Evolutionary conservation across 805 yeast species (phyloP).

Genomic region (Nadsonia fulvescens): DNA sequence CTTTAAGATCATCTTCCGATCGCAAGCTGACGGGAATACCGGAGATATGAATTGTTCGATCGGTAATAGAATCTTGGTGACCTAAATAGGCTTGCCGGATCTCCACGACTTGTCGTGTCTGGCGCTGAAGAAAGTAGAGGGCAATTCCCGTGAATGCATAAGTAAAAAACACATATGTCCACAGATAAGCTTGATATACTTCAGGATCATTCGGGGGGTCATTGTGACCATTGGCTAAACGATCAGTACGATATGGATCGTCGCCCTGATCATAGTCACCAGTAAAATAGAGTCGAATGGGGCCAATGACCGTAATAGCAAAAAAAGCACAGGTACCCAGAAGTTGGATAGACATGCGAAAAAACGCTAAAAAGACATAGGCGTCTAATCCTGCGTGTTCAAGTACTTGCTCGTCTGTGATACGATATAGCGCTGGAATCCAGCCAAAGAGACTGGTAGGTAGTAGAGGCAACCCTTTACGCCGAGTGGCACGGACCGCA

Average conservation of each 20-base stretch:
- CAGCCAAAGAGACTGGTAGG: conserved; percentile 60
- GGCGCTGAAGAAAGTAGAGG: conserved; percentile 39
- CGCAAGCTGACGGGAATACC: conserved; percentile 79
- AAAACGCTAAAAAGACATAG: conserved; percentile 76
- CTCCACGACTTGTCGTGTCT: conserved; percentile 54
- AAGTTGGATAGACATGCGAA: conserved; percentile 68
- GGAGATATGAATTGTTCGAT: conserved; percentile 69
- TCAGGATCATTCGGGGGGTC: conserved; percentile 15
- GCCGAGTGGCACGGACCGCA: conserved; percentile 53
- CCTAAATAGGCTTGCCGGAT: conserved; percentile 75
- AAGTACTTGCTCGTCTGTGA: conserved; percentile 58
- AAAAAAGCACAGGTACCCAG: conserved; percentile 46
- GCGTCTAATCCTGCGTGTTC: conserved; percentile 92
- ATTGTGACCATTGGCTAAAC: background rate
- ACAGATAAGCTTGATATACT: conserved; percentile 39
- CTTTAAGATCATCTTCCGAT: conserved; percentile 46
- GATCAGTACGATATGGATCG: conserved; percentile 5
- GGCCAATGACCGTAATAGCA: conserved; percentile 63
- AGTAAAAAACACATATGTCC: conserved; percentile 81
- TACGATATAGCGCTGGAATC: conserved; percentile 47
- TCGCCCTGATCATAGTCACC: conserved; percentile 49
- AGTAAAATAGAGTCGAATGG: conserved; percentile 65
- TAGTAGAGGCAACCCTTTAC: conserved; percentile 30
- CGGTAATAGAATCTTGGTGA: conserved; percentile 73
- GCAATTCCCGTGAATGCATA: conserved; percentile 65